A percentile compares a stretch with the other conserved stretches of the same genome.
Conservation (phyloP, 306 rosid species). For the Dalbergia oliveri region DNA sequence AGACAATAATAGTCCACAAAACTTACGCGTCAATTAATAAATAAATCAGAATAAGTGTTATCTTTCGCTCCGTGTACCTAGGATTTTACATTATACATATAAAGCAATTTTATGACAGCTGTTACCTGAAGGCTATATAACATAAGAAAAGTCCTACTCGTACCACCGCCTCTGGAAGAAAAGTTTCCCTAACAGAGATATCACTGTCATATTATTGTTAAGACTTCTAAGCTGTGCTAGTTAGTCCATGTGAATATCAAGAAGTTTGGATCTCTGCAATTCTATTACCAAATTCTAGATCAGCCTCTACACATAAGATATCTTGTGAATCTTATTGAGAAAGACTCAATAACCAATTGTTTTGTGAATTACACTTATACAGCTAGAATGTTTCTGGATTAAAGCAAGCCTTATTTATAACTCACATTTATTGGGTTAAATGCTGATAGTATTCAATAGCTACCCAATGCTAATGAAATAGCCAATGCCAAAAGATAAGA, state of each 20-base stretch:
- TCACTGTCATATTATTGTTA: not conserved
- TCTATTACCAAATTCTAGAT: not conserved
- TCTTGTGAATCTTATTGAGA: not conserved
- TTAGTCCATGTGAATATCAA: not conserved
- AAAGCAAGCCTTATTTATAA: not conserved
- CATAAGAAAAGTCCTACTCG: no score
- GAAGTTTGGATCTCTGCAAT: not conserved
- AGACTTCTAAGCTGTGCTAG: not conserved
- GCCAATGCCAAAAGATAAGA: not conserved
- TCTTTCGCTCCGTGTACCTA: no score
- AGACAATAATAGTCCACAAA: no score
- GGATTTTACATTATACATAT: no score
- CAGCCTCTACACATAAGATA: not conserved
- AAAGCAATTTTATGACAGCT: no score
- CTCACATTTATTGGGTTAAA: constrained; percentile 8
- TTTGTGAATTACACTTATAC: not conserved
- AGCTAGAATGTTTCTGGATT: not conserved
- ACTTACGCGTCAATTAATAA: no score
- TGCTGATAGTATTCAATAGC: not conserved
- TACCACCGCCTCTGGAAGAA: not conserved
- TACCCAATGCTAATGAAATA: not conserved
- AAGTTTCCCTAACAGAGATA: not conserved
- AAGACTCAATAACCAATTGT: not conserved
- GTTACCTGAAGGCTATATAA: no score
- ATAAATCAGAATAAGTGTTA: no score